Evolutionary conservation across 176 grass and related monocot genomes (phyloP).

Genomic region (Eleusine coracana): DNA sequence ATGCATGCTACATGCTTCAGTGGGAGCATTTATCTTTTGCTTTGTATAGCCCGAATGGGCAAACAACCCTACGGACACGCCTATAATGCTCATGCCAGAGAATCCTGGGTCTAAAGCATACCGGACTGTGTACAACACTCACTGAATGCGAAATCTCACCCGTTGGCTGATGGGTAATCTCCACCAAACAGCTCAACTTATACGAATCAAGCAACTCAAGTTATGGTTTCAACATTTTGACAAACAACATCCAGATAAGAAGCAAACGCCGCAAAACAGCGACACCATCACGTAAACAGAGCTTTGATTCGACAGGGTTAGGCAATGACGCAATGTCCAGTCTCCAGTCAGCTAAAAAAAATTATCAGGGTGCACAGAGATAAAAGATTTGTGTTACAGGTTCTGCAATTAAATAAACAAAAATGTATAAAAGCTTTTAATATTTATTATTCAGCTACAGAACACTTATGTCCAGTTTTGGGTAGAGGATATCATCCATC

Average conservation of each 20-base stretch:
- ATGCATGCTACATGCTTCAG: background rate
- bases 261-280: background rate
- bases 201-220: background rate
- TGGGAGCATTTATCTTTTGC: background rate
- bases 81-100: background rate
- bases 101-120: background rate
- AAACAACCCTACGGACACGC: background rate
- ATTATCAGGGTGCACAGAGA: background rate
- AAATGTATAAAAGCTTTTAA: background rate
- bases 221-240: background rate
- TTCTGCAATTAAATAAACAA: background rate
- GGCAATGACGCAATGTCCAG: background rate
- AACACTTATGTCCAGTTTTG: background rate
- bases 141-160: background rate
- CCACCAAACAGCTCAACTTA: background rate
- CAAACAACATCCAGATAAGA: background rate
- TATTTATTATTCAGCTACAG: background rate
- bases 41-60: background rate
- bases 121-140: background rate
- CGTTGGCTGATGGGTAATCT: background rate
- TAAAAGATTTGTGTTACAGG: background rate
- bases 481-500: background rate
- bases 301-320: background rate
- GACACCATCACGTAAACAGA: background rate
- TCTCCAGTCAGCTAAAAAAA: background rate